phyloP scores from a whole-genome alignment of 257 asterid species.

The Nicotiana tabacum region DNA sequence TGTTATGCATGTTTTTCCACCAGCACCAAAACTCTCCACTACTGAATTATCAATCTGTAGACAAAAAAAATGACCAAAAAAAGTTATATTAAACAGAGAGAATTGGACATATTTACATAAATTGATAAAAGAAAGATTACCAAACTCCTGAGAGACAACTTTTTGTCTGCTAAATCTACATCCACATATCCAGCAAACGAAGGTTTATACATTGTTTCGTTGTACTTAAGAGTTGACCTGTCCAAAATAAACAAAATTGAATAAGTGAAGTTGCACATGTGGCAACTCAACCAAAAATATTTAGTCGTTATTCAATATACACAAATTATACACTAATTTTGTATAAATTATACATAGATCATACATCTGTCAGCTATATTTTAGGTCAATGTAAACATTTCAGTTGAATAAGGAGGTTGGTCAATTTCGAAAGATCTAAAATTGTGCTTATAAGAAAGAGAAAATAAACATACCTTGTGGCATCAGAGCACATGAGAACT shows the following conservation, averaged over 20 bases:
- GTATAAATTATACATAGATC: no score
- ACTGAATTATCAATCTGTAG: conserved; percentile 25
- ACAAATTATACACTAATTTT: no score
- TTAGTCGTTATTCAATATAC: no score
- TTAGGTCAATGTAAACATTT: no score
- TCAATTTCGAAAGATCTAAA: no score
- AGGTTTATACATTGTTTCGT: conserved; percentile 13
- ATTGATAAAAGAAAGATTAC: neutral
- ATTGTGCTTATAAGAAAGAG: neutral
- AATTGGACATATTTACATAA: neutral
- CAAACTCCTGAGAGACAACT: conserved; percentile 9
- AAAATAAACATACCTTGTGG: conserved; percentile 31
- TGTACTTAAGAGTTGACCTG: conserved; percentile 13
- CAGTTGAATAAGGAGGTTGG: no score
- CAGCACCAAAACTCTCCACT: conserved; percentile 15
- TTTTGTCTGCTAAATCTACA: conserved; percentile 11
- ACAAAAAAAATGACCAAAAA: neutral
- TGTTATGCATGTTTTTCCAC: conserved; percentile 12
- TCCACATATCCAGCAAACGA: conserved; percentile 27
- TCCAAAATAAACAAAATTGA: neutral
- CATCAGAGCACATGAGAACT: conserved; percentile 70
- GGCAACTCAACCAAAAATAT: no score
- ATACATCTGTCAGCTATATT: no score
- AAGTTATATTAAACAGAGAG: neutral
- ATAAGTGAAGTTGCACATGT: neutral